Percentiles rank a stretch among this genome's conserved stretches.
phyloP scores from a whole-genome alignment of 176 grass and related monocot genomes.

The Zea luxurians region DNA sequence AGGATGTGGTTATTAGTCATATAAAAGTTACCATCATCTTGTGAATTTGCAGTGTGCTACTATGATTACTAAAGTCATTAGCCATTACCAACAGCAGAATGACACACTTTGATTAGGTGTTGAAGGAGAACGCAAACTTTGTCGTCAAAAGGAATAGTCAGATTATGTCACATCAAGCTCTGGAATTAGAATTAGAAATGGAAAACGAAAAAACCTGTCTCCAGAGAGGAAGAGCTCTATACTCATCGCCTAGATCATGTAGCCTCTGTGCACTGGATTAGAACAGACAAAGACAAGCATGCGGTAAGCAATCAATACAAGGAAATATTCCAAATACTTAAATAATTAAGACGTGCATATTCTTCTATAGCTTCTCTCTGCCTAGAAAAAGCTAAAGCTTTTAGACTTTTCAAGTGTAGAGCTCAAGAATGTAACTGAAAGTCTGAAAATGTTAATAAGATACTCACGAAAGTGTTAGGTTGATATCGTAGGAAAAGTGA shows the following conservation, averaged over 20 bases:
- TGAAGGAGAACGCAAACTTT: conserved; percentile 4
- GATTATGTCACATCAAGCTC: neutral
- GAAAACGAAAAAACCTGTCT: conserved; percentile 69
- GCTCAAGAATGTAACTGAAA: conserved; percentile 14
- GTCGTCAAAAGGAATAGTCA: neutral
- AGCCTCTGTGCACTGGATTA: conserved; percentile 72
- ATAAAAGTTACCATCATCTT: conserved; percentile 2
- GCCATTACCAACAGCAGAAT: neutral
- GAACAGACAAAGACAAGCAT: conserved; percentile 27
- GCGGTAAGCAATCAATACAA: conserved; percentile 5
- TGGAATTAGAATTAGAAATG: conserved; percentile 31
- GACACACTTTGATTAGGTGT: neutral
- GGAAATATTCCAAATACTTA: conserved; percentile 1
- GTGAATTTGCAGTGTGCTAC: neutral
- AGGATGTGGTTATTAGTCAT: neutral
- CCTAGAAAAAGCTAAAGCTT: neutral
- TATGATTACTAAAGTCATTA: neutral
- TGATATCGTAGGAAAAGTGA: conserved; percentile 89
- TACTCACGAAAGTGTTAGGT: conserved; percentile 81
- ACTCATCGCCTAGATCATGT: conserved; percentile 62
- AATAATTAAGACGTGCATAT: neutral
- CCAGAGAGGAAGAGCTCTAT: conserved; percentile 76
- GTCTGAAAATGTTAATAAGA: neutral
- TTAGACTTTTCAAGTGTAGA: neutral
- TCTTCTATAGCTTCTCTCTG: neutral